phyloP scores from a whole-genome alignment of 805 yeast genomes.

The Pichia paraexigua region DNA sequence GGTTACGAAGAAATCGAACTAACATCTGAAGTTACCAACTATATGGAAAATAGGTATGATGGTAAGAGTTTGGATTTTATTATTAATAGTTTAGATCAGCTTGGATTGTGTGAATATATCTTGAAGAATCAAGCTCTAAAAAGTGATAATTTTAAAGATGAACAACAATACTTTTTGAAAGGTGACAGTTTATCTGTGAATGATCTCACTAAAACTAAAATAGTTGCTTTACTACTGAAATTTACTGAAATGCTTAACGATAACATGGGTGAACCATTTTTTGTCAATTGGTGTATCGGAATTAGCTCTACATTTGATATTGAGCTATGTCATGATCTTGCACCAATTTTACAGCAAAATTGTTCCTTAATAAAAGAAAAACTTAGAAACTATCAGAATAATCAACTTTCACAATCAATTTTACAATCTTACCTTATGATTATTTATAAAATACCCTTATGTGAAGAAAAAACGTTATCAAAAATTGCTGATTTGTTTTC shows the following conservation, averaged over 20 bases:
- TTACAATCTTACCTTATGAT: neutral
- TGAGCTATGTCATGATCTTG: neutral
- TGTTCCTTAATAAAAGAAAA: neutral
- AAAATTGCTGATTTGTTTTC: neutral
- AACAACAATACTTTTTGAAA: neutral
- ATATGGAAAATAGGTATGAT: neutral
- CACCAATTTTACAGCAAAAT: neutral
- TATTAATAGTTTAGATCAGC: neutral
- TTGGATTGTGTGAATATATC: neutral
- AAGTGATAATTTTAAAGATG: neutral
- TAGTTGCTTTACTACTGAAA: neutral
- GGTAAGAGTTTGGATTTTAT: neutral
- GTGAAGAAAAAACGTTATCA: neutral
- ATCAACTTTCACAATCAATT: neutral
- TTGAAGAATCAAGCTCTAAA: neutral
- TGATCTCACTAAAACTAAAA: neutral
- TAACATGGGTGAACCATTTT: neutral
- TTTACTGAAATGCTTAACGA: neutral
- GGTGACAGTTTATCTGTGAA: neutral
- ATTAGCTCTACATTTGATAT: neutral
- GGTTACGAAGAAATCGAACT: neutral
- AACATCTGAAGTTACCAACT: neutral
- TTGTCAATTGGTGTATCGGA: constrained; percentile 2
- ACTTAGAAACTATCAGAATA: neutral
- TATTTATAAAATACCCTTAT: neutral